Conservation (phyloP, 1,284 basidiomycete genomes). For the Fomitiporia mediterranea region DNA sequence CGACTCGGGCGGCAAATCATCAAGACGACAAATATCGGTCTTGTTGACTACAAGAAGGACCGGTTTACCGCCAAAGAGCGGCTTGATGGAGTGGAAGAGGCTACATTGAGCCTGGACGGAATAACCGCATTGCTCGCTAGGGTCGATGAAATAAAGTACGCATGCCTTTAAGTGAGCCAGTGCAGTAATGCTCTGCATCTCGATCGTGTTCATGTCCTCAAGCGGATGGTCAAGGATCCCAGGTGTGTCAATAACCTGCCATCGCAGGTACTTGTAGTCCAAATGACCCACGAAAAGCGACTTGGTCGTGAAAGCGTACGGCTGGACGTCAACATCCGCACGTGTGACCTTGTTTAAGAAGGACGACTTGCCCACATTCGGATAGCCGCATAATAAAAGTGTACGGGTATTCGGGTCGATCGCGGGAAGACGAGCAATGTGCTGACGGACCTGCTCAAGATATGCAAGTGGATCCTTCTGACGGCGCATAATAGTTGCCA, state of each 20-base stretch:
- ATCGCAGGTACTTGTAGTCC: constrained; percentile 95
- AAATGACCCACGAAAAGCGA: constrained; percentile 94
- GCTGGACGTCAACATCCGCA: constrained; percentile 96
- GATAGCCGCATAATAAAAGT: constrained; percentile 93
- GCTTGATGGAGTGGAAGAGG: constrained; percentile 97
- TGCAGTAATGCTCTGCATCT: constrained; percentile 98
- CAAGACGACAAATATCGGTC: constrained; percentile 83
- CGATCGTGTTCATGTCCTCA: constrained; percentile 99
- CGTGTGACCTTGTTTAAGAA: constrained; percentile 98
- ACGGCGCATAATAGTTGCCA: constrained; percentile 95
- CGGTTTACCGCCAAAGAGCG: constrained; percentile 89
- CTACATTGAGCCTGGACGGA: constrained; percentile 93
- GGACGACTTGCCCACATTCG: constrained; percentile 95
- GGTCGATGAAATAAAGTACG: constrained; percentile 95
- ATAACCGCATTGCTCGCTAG: constrained; percentile 95
- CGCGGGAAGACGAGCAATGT: constrained; percentile 92
- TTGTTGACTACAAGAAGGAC: constrained; percentile 94
- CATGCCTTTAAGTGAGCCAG: constrained; percentile 90
- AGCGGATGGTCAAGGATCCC: constrained; percentile 91
- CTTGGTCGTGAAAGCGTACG: constrained; percentile 97
- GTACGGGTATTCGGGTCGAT: constrained; percentile 98
- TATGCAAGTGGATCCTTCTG: constrained; percentile 97
- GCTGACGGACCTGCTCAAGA: constrained; percentile 95
- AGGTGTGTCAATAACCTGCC: constrained; percentile 97
- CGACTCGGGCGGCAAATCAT: constrained; percentile 73